Evolutionary conservation across 1,284 basidiomycete genomes (phyloP).

Genomic region (Ceratobasidium sp.): DNA sequence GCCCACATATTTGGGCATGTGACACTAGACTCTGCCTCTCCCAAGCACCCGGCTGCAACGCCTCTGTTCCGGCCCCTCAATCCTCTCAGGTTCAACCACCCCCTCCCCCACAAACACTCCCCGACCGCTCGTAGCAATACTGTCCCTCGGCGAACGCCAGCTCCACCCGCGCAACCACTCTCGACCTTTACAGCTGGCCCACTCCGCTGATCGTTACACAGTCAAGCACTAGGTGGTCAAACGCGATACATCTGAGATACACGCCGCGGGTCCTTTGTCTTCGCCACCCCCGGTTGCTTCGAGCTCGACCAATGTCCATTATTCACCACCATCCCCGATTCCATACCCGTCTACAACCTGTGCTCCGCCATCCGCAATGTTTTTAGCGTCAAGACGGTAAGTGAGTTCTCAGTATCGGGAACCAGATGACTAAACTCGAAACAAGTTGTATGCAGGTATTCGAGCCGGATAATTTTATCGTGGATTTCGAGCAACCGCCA

Average conservation of each 20-base stretch:
- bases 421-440: background rate
- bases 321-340: background rate
- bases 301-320: background rate
- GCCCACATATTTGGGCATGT: no score
- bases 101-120: background rate
- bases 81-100: background rate
- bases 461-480: background rate
- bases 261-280: background rate
- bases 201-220: background rate
- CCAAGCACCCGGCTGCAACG: no score
- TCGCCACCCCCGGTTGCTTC: background rate
- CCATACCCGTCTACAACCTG: background rate
- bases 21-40: no score
- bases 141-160: background rate
- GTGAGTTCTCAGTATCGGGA: background rate
- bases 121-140: background rate
- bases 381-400: slow-evolving; percentile 6
- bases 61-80: background rate
- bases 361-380: background rate
- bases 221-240: background rate
- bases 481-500: background rate
- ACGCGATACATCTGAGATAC: background rate
- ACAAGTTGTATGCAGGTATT: background rate
- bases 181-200: background rate
- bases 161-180: background rate